Evolutionary conservation across 2,329 filamentous ascomycete genomes (phyloP), one percentile per base, ranked within the genome.

Genomic region (Colletotrichum sp.): DNA sequence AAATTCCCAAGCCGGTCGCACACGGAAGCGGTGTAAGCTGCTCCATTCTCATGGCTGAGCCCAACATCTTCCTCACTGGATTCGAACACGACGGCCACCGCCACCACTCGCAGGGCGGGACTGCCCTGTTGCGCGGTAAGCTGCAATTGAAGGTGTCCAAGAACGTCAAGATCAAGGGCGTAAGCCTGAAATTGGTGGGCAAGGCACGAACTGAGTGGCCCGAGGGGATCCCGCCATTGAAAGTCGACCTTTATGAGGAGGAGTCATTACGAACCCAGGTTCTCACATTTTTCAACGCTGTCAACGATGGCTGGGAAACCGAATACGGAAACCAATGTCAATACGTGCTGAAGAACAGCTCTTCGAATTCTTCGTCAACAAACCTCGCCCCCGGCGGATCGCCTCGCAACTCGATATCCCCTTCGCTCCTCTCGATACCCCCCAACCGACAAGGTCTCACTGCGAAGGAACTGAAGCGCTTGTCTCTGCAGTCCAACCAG

Each of bases 141-240:
- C 85, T 99, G 72, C 93, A 95, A 80, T 84, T 99, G 52, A 93
- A 93, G 76, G 91, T 99, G 15, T 93, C 94, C 62, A 99, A 99
- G 83, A 94, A 95, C 78, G 92, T 96, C 63, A 99, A 99, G 86
- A 93, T 99, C 79, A 98, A 98, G 87, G 94, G 95, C 6, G 91
- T 99, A 29, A 96, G 94, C 8, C 88, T 99, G 69, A 96, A 95
- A 80, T 95, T 99, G 79, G 91, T 93, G 55, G 97, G 96, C 34
- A 94, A 93, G 82, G 95, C 96, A 5, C 92, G 94, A 78, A 99
- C 97, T 2, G 96, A 98, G 82, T 99, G 97, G 97, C 96, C 97
- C 19, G 97, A 99, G 87, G 95, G 96, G 67, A 97, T 99, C 34
- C 96, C 97, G 5, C 96, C 96, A 0, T 90, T 93, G 73, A 98